Evolutionary conservation across 2,329 filamentous ascomycete genomes (phyloP).

Genomic region (Stachybotrys elegans): DNA sequence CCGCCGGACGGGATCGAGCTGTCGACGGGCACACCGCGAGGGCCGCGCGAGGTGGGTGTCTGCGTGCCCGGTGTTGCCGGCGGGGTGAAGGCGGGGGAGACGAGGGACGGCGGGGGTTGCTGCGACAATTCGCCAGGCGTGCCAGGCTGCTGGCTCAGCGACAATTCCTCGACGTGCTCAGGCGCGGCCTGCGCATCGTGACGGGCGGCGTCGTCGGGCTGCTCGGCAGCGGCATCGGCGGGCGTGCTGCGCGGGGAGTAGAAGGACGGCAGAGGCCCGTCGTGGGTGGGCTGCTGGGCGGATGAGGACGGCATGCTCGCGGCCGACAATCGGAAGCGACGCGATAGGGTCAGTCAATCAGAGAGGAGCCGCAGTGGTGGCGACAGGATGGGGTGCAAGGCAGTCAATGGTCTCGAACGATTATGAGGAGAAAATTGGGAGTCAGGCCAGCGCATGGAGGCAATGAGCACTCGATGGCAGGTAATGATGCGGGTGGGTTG

Average conservation of each 20-base stretch:
- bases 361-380: too few species aligned
- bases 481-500: too few species aligned
- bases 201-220: slow-evolving; percentile 10
- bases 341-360: too few species aligned
- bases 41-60: slow-evolving; percentile 40
- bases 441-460: too few species aligned
- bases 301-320: too few species aligned
- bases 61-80: slow-evolving; percentile 58
- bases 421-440: too few species aligned
- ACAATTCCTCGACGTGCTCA: slow-evolving; percentile 28
- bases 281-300: too few species aligned
- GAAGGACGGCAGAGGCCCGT: slow-evolving; percentile 41
- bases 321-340: not conserved
- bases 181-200: slow-evolving; percentile 10
- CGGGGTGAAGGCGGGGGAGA: slow-evolving; percentile 82
- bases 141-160: slow-evolving; percentile 18
- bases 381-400: too few species aligned
- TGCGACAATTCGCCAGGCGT: slow-evolving; percentile 14
- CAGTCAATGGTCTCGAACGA: too few species aligned
- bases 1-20: slow-evolving; percentile 53
- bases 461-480: too few species aligned
- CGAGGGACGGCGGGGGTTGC: slow-evolving; percentile 59
- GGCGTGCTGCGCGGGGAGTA: slow-evolving; percentile 37
- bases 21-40: slow-evolving; percentile 55
- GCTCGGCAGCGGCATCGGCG: slow-evolving; percentile 14